Evolutionary conservation across 2,329 filamentous ascomycete species (phyloP).

Genomic region (Hypoxylon sp.): DNA sequence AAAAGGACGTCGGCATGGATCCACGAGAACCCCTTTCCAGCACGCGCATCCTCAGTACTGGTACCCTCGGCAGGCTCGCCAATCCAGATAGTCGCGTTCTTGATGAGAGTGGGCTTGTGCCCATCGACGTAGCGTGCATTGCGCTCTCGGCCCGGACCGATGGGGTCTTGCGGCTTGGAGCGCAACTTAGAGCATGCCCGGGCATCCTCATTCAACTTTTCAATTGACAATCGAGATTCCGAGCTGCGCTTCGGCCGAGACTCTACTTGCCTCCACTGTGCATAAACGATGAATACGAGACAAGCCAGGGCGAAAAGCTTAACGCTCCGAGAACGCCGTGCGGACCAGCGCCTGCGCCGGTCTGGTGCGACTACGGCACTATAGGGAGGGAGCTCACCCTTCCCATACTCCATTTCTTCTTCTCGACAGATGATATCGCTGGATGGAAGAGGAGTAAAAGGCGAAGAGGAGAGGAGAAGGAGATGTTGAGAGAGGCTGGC

Average conservation of each 20-base stretch:
- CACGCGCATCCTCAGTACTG: constrained; percentile 64
- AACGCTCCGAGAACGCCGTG: constrained; percentile 60
- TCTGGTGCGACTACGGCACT: constrained; percentile 51
- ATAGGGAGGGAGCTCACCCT: constrained; percentile 61
- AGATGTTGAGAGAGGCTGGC: constrained; percentile 31
- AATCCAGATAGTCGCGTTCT: constrained; percentile 75
- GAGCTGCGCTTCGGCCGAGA: constrained; percentile 20
- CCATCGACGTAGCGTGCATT: constrained; percentile 73
- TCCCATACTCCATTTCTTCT: constrained; percentile 54
- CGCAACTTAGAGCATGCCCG: constrained; percentile 68
- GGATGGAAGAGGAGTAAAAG: constrained; percentile 13
- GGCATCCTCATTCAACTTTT: constrained; percentile 66
- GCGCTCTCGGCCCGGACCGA: constrained; percentile 66
- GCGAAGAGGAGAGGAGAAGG: neutral
- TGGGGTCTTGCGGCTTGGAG: constrained; percentile 66
- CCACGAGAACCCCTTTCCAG: constrained; percentile 72
- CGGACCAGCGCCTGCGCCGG: constrained; percentile 48
- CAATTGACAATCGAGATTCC: constrained; percentile 59
- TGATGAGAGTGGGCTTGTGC: constrained; percentile 71
- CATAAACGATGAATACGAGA: constrained; percentile 64
- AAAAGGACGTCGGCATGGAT: constrained; percentile 70
- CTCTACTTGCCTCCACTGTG: constrained; percentile 61
- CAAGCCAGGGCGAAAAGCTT: constrained; percentile 60
- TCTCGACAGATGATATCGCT: neutral
- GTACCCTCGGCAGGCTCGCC: constrained; percentile 69